Evolutionary conservation across 768 basidiomycete genomes (phyloP).

Genomic region (Russula emetica): DNA sequence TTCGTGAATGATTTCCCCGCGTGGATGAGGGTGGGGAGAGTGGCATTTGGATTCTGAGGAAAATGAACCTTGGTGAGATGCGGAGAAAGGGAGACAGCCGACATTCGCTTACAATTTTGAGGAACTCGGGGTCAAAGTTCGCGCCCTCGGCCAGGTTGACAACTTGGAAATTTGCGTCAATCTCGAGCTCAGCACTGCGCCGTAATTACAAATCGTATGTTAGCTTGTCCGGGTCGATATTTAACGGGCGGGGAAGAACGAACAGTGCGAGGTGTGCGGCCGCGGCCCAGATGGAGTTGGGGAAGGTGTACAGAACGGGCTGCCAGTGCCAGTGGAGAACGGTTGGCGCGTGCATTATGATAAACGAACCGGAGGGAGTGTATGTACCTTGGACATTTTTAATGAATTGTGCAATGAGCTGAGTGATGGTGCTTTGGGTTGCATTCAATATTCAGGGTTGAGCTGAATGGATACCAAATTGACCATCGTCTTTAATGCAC

Average conservation of each 20-base stretch:
- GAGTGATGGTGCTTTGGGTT: no score
- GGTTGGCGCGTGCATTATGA: not conserved
- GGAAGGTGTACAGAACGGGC: slow-evolving; percentile 12
- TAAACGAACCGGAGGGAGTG: not conserved
- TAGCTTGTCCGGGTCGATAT: not conserved
- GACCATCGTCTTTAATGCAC: not conserved
- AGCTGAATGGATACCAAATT: not conserved
- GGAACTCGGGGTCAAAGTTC: slow-evolving; percentile 4
- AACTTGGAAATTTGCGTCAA: not conserved
- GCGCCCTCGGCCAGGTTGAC: slow-evolving; percentile 9
- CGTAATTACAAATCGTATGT: not conserved
- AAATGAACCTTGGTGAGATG: no score
- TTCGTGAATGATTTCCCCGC: no score
- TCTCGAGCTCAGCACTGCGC: slow-evolving; percentile 8
- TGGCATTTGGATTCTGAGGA: no score
- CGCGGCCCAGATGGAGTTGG: slow-evolving; percentile 1
- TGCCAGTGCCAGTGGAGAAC: not conserved
- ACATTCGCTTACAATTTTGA: slow-evolving; percentile 7
- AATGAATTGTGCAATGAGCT: not conserved
- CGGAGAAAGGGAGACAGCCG: no score
- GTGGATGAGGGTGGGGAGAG: no score
- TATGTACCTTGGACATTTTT: not conserved
- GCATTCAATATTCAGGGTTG: not conserved
- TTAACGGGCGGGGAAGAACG: not conserved
- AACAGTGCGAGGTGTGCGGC: slow-evolving; percentile 1